Percentiles rank a stretch among this genome's conserved stretches.
Evolutionary conservation across 805 yeast genomes (phyloP).

Genomic region (Lipomyces yamanashiensis): DNA sequence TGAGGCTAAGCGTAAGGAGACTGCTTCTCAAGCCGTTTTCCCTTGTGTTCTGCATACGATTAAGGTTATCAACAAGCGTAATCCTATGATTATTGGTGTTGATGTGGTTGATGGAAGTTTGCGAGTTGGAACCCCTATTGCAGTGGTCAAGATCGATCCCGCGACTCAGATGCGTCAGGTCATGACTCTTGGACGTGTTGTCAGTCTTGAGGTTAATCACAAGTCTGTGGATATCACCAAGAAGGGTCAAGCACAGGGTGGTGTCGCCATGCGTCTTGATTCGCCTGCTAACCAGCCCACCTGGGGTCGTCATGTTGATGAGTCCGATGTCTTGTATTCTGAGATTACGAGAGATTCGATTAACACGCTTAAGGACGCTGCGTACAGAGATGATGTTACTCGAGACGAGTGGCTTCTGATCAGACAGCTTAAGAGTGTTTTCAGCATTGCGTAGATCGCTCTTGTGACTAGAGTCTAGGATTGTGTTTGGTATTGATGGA

Average conservation of each 20-base stretch:
- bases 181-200: conserved; percentile 80
- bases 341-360: conserved; percentile 85
- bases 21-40: conserved; percentile 84
- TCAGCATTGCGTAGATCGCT: conserved; percentile 71
- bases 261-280: conserved; percentile 98
- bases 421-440: conserved; percentile 83
- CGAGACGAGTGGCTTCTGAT: conserved; percentile 95
- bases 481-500: background rate
- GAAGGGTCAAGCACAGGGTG: conserved; percentile 95
- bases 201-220: conserved; percentile 95
- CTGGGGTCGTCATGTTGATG: conserved; percentile 99
- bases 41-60: conserved; percentile 94
- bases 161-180: conserved; percentile 73
- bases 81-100: conserved; percentile 99
- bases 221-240: conserved; percentile 76
- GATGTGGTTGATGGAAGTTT: conserved; percentile 92
- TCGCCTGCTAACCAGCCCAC: conserved; percentile 88
- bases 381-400: conserved; percentile 91
- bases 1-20: conserved; percentile 88
- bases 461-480: background rate
- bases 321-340: conserved; percentile 88
- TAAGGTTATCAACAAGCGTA: conserved; percentile 96
- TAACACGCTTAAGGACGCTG: conserved; percentile 97
- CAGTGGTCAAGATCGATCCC: conserved; percentile 90
- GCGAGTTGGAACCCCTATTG: conserved; percentile 91